Evolutionary conservation across 495 filamentous ascomycete species (phyloP).

Genomic region (Aspergillus steynii): DNA sequence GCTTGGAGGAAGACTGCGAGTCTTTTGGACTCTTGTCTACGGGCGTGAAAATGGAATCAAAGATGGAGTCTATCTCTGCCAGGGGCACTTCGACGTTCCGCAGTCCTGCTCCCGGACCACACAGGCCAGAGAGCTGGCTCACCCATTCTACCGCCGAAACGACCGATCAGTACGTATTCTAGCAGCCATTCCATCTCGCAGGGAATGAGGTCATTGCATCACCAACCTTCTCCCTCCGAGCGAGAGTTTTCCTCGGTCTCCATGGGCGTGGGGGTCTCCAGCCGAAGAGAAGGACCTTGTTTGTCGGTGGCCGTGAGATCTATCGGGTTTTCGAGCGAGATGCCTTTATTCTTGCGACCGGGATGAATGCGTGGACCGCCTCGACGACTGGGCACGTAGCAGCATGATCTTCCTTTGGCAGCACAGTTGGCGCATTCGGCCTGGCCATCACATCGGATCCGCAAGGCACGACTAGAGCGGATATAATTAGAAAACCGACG

Average conservation of each 20-base stretch:
- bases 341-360: conserved; percentile 10
- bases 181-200: too few species aligned
- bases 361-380: conserved; percentile 38
- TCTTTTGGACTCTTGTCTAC: background rate
- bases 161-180: background rate
- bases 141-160: conserved; percentile 11
- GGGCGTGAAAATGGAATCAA: conserved; percentile 22
- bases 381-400: conserved; percentile 44
- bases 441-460: conserved; percentile 49
- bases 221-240: background rate
- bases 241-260: conserved; percentile 4
- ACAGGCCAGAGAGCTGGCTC: conserved; percentile 11
- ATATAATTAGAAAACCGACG: background rate
- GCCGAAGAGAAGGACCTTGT: background rate
- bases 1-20: background rate
- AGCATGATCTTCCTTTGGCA: conserved; percentile 40
- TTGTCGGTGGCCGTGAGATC: background rate
- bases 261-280: background rate
- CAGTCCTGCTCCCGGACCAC: conserved; percentile 19
- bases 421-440: conserved; percentile 41
- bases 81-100: conserved; percentile 19
- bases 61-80: conserved; percentile 21
- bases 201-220: background rate
- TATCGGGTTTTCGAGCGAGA: background rate
- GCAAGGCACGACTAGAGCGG: conserved; percentile 38